Percentiles rank a stretch among this genome's conserved stretches.
phyloP scores from a whole-genome alignment of 2,329 filamentous ascomycete species.

The Teratosphaeria nubilosa region DNA sequence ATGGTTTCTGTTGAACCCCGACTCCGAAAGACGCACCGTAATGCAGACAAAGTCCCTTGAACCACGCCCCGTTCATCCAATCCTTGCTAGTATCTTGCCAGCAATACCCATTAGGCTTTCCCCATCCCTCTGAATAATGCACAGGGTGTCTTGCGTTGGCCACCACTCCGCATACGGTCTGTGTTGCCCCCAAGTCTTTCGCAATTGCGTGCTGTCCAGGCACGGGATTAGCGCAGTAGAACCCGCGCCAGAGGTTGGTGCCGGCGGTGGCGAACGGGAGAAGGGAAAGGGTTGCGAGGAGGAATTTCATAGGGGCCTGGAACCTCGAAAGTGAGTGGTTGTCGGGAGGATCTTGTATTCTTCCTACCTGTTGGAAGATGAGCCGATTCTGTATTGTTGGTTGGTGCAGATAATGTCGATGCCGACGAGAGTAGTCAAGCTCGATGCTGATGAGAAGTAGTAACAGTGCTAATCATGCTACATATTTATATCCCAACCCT shows the following conservation, averaged over 20 bases:
- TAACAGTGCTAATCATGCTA: neutral
- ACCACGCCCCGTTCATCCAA: neutral
- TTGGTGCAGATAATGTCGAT: neutral
- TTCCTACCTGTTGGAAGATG: neutral
- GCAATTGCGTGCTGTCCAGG: neutral
- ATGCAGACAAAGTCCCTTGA: neutral
- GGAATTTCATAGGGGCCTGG: neutral
- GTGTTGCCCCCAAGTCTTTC: neutral
- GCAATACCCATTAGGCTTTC: neutral
- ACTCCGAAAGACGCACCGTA: neutral
- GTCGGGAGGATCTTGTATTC: neutral
- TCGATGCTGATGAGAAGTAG: neutral
- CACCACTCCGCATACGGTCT: neutral
- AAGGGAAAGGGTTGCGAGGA: neutral
- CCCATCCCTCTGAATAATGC: neutral
- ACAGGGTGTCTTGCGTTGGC: neutral
- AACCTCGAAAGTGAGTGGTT: neutral
- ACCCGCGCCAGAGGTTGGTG: neutral
- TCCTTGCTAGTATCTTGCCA: neutral
- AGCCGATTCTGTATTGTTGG: neutral
- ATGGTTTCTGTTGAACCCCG: neutral
- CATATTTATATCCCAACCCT: neutral
- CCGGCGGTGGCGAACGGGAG: neutral
- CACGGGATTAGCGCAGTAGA: neutral
- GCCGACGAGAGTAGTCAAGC: neutral